Conservation (phyloP, 2,329 filamentous ascomycete species). For the Phyllachora maydis region DNA sequence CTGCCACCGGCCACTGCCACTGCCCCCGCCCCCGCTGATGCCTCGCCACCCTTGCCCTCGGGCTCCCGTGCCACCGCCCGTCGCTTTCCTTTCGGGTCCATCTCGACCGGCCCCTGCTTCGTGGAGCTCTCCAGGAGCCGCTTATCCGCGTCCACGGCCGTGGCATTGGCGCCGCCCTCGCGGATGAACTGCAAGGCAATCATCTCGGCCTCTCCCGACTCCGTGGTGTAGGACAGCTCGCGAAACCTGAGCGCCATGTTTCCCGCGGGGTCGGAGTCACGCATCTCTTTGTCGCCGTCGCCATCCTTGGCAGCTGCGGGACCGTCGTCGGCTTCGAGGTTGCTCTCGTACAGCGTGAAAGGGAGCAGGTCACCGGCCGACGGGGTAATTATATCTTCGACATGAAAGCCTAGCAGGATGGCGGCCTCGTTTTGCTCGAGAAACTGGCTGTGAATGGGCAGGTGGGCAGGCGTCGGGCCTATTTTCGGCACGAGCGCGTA, state of each 20-base stretch:
- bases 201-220: slow-evolving; percentile 94
- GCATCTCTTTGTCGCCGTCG: slow-evolving; percentile 48
- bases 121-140: slow-evolving; percentile 11
- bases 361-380: slow-evolving; percentile 61
- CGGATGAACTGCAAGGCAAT: slow-evolving; percentile 91
- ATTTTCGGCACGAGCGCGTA: slow-evolving; percentile 57
- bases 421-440: slow-evolving; percentile 68
- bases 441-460: slow-evolving; percentile 63
- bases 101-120: slow-evolving; percentile 21
- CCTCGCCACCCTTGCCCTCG: slow-evolving; percentile 8
- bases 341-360: slow-evolving; percentile 76
- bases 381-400: slow-evolving; percentile 29
- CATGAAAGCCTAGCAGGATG: slow-evolving; percentile 77
- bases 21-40: too few species aligned
- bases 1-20: slow-evolving; percentile 3
- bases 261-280: slow-evolving; percentile 43
- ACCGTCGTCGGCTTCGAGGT: slow-evolving; percentile 34
- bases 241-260: slow-evolving; percentile 49
- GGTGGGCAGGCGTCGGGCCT: slow-evolving; percentile 47
- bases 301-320: slow-evolving; percentile 1
- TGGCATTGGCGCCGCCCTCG: slow-evolving; percentile 62
- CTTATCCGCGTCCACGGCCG: slow-evolving; percentile 23
- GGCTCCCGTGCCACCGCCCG: slow-evolving; percentile 9
- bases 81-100: slow-evolving; percentile 30
- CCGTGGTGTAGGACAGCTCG: slow-evolving; percentile 68